A percentile compares a stretch with the other conserved stretches of the same genome.
phyloP scores from a whole-genome alignment of 345 rosid genomes.

The Turnera subulata region DNA sequence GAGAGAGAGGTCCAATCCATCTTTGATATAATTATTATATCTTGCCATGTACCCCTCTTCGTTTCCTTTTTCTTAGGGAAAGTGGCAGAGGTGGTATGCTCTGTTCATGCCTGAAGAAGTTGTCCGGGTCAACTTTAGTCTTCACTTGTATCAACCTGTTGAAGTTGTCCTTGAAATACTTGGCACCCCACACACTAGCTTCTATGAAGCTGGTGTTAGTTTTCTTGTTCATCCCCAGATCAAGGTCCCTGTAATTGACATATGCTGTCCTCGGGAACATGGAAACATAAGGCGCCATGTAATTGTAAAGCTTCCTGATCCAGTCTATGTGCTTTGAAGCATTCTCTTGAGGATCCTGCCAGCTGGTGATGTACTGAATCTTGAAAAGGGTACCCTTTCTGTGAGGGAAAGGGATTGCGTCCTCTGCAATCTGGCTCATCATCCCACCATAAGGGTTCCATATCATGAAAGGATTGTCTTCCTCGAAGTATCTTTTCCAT shows the following conservation, averaged over 20 bases:
- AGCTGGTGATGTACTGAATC: slow-evolving; percentile 17
- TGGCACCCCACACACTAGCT: slow-evolving; percentile 15
- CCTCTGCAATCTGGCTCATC: slow-evolving; percentile 49
- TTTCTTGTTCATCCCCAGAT: slow-evolving; percentile 17
- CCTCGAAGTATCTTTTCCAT: slow-evolving; percentile 40
- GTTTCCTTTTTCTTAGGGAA: neutral
- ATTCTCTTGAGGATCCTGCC: slow-evolving; percentile 11
- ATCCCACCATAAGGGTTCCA: slow-evolving; percentile 76
- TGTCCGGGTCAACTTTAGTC: too few relatives aligned
- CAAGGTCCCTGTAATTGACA: slow-evolving; percentile 29
- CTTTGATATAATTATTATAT: too few relatives aligned
- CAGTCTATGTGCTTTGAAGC: slow-evolving; percentile 11
- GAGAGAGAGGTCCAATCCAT: too few relatives aligned
- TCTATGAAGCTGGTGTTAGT: slow-evolving; percentile 1
- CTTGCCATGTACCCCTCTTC: too few relatives aligned
- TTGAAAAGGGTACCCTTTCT: slow-evolving; percentile 24
- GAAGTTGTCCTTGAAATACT: slow-evolving; percentile 18
- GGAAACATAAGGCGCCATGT: slow-evolving; percentile 22
- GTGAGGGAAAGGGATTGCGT: slow-evolving; percentile 26
- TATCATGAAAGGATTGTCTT: slow-evolving; percentile 48
- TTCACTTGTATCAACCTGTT: slow-evolving; percentile 18
- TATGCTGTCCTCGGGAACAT: slow-evolving; percentile 23
- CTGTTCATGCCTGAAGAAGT: slow-evolving; percentile 30
- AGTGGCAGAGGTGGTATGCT: slow-evolving; percentile 21
- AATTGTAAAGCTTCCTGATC: slow-evolving; percentile 19